Base-by-base conservation (phyloP, 2,329 filamentous ascomycete genomes). In the Fusarium praegraminearum region DNA sequence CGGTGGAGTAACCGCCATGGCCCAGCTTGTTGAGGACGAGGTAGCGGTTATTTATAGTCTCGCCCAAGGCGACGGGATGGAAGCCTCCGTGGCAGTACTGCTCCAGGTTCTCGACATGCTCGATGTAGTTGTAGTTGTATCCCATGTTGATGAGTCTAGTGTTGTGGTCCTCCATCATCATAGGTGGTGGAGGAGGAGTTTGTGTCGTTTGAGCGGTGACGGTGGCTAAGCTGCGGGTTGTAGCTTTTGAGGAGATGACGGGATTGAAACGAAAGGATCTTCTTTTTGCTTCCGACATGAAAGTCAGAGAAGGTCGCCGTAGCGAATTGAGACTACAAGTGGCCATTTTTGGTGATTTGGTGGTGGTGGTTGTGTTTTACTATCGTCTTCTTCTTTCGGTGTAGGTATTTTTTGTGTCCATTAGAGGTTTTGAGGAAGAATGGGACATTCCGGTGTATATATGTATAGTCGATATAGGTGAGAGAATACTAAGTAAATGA, bases 11-110 rank as follows among this genome's bases (percentile, higher is more conserved):
- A 15, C 69, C 64, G 15, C 71, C 71, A 22, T 73, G 69, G 11
- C 71, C 71, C n/a, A 73, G 70, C 59, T 73, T 73, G 33, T 73
- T 66, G 30, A 73, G 68, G n/a, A 73, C 57, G 28, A 71, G 55
- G 38, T 73, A 73, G n/a, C 66, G 70, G 43, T 63, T 41, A 47
- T 73, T 69, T 60, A 73, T 67, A n/a, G 67, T 71, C 50, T 73
- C 70, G 22, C 71, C 70, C 4, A 73, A 51, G 3, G 59, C 46
- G 20, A 73, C 65, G 1, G 70, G 70, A 20, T 73, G 70, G 33
- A 71, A 73, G 24, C 67, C 70, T 4, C 70, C 70, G 18, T 62
- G 49, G 5, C 70, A 51, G 20, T 71, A 73, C 51, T 72, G 65
- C 22, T 71, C 69, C 7, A 71, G 69, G 22, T 72, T 70, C 53